These are phyloP conservation scores for Microsporum audouinii DNA, from an alignment of 2,329 filamentous ascomycete genomes.

Conservation along the genomic window DNA sequence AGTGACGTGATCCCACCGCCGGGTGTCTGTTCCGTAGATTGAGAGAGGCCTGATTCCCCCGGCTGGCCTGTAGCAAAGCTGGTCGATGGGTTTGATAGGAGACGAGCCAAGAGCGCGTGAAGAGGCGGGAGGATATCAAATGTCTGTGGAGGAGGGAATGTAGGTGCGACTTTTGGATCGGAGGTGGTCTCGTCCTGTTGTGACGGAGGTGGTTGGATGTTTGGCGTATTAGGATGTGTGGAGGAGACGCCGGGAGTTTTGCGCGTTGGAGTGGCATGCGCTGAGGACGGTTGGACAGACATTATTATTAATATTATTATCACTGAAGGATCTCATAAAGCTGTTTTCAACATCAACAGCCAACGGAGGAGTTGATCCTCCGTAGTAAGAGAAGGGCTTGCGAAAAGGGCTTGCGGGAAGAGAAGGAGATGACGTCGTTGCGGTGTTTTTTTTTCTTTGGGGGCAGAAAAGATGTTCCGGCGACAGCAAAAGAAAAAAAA, in stretches of 20 bases:
- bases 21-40: slow-evolving; percentile 17
- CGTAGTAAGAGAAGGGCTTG: too few relatives aligned
- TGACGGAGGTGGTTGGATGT: not conserved
- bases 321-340: not conserved
- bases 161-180: slow-evolving; percentile 17
- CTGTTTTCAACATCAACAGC: too few relatives aligned
- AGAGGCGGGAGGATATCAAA: slow-evolving; percentile 81
- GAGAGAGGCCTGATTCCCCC: slow-evolving; percentile 20
- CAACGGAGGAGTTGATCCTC: too few relatives aligned
- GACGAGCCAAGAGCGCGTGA: slow-evolving; percentile 62
- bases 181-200: slow-evolving; percentile 1
- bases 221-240: slow-evolving; percentile 5
- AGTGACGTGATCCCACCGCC: slow-evolving; percentile 19
- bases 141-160: slow-evolving; percentile 63
- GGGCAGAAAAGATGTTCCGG: slow-evolving; percentile 2
- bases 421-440: not conserved
- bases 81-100: slow-evolving; percentile 42
- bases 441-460: not conserved
- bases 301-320: not conserved
- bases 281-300: not conserved
- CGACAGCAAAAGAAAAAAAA: not conserved
- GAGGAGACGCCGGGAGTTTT: slow-evolving; percentile 10
- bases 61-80: slow-evolving; percentile 13
- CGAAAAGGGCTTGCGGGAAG: not conserved
- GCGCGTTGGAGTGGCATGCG: slow-evolving; percentile 9